Evolutionary conservation across 2,329 filamentous ascomycete genomes (phyloP).

Genomic region (Xylaria sp.): DNA sequence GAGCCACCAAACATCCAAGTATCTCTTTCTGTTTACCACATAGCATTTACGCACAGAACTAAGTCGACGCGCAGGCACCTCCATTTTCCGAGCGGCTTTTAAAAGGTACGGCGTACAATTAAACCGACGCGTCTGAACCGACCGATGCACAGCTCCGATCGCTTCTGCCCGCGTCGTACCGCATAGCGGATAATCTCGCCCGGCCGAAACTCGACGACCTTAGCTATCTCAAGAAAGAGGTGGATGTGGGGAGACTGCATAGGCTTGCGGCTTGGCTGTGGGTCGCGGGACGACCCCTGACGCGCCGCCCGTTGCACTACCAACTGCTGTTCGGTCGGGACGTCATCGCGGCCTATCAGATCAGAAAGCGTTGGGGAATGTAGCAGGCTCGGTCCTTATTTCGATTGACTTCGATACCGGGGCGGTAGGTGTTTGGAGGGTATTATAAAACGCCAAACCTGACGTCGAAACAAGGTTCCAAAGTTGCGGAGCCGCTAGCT

Average conservation of each 20-base stretch:
- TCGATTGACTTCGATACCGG: no score
- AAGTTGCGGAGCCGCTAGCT: no score
- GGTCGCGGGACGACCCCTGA: slow-evolving; percentile 32
- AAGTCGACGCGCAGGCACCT: neutral
- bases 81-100: slow-evolving; percentile 6
- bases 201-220: slow-evolving; percentile 10
- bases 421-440: no score
- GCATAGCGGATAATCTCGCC: slow-evolving; percentile 8
- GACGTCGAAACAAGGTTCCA: no score
- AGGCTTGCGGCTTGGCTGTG: slow-evolving; percentile 26
- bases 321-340: slow-evolving; percentile 31
- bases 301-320: slow-evolving; percentile 31
- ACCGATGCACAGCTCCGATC: slow-evolving; percentile 1
- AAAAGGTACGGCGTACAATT: neutral
- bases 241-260: slow-evolving; percentile 4
- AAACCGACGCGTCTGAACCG: neutral
- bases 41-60: no score
- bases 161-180: slow-evolving; percentile 12
- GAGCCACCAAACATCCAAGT: slow-evolving; percentile 1
- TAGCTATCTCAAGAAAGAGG: slow-evolving; percentile 11
- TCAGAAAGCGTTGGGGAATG: no score
- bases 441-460: no score
- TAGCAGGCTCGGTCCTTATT: no score
- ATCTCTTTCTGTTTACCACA: neutral
- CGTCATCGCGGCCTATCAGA: slow-evolving; percentile 26